Conservation (phyloP, 768 basidiomycete species). For the Phanerochaete carnosa region DNA sequence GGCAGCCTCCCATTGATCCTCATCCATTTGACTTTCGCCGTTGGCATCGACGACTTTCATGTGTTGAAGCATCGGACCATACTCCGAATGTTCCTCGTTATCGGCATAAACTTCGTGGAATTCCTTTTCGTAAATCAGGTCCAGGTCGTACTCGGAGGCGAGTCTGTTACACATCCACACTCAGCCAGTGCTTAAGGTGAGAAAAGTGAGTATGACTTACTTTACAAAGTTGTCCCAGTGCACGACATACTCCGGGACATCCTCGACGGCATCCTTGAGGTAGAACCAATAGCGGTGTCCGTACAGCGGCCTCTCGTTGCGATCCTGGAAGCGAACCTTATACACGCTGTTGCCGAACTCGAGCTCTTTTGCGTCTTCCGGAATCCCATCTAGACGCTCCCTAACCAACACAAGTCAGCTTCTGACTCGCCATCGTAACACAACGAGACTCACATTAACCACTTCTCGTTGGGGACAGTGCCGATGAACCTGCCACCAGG, state of each 20-base stretch:
- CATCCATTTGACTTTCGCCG: constrained; percentile 90
- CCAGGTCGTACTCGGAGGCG: constrained; percentile 77
- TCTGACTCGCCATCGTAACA: not conserved
- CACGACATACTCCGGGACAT: constrained; percentile 98
- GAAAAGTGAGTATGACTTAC: constrained; percentile 40
- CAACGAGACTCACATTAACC: constrained; percentile 64
- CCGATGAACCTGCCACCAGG: constrained; percentile 92
- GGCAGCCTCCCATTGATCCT: constrained; percentile 98
- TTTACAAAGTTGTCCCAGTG: constrained; percentile 88
- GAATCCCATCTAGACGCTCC: constrained; percentile 66
- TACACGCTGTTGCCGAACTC: constrained; percentile 92
- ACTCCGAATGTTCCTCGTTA: constrained; percentile 76
- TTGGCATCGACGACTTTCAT: constrained; percentile 91
- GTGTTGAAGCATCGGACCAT: constrained; percentile 73
- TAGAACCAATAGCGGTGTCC: constrained; percentile 95
- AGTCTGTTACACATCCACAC: constrained; percentile 46
- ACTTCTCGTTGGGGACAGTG: constrained; percentile 90
- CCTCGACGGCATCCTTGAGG: constrained; percentile 91
- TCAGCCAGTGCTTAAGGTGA: not conserved
- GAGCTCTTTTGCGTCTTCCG: constrained; percentile 62
- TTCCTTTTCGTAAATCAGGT: constrained; percentile 75
- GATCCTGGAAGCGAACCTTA: constrained; percentile 80
- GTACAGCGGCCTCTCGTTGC: constrained; percentile 58
- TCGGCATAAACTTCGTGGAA: constrained; percentile 89
- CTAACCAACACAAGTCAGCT: constrained; percentile 32